Percentiles rank a stretch among this genome's conserved stretches.
Evolutionary conservation across 2,329 filamentous ascomycete species (phyloP).

Genomic region (Drechslera avenae): DNA sequence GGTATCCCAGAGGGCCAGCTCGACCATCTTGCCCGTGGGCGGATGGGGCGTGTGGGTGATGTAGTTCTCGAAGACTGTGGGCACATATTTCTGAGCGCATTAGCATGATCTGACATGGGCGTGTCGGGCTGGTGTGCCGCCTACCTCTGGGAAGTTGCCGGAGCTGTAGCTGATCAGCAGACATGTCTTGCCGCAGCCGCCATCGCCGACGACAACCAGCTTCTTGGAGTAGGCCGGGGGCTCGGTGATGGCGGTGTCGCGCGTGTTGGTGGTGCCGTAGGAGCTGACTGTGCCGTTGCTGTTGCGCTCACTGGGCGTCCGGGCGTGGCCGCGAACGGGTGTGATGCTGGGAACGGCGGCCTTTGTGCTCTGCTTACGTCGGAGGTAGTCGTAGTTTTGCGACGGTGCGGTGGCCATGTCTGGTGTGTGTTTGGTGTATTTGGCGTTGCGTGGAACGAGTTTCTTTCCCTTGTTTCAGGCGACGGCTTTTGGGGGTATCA

Average conservation of each 20-base stretch:
- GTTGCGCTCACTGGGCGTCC: slow-evolving; percentile 66
- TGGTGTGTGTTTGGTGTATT: slow-evolving; percentile 1
- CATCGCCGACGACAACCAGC: slow-evolving; percentile 97
- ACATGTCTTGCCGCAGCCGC: slow-evolving; percentile 98
- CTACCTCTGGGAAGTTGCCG: slow-evolving; percentile 97
- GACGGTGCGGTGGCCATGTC: slow-evolving; percentile 39
- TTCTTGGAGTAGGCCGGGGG: slow-evolving; percentile 97
- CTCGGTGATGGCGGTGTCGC: slow-evolving; percentile 86
- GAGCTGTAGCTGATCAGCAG: slow-evolving; percentile 98
- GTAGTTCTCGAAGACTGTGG: slow-evolving; percentile 99
- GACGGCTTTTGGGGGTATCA: slow-evolving; percentile 26
- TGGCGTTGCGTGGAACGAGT: too few species aligned
- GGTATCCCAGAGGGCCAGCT: slow-evolving; percentile 97
- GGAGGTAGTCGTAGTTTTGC: slow-evolving; percentile 62
- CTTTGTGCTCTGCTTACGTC: slow-evolving; percentile 60
- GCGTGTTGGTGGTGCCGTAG: slow-evolving; percentile 74
- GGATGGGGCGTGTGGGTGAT: slow-evolving; percentile 94
- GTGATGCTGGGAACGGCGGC: slow-evolving; percentile 37
- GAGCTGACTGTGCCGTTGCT: slow-evolving; percentile 93
- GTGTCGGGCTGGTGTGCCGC: background rate
- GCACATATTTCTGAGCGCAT: slow-evolving; percentile 88
- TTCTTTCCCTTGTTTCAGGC: background rate
- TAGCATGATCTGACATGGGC: slow-evolving; percentile 3
- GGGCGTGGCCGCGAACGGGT: slow-evolving; percentile 50
- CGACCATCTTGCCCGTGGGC: slow-evolving; percentile 88